Conservation (phyloP, 1,284 basidiomycete species). For the Cerrena zonata region DNA sequence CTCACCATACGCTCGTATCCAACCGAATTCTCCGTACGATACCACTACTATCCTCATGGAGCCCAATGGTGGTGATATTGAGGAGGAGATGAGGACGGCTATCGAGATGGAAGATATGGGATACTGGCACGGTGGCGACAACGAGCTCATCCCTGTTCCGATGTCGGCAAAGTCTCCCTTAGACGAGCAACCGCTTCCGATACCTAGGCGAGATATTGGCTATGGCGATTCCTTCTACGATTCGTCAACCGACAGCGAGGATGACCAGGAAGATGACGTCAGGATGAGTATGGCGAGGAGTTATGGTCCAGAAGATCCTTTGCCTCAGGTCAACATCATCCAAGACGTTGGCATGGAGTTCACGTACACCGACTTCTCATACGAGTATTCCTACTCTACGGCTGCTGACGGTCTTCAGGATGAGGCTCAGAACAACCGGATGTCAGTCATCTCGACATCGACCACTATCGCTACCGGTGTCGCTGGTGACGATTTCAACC, state of each 20-base stretch:
- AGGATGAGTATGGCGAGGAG: conserved; percentile 5
- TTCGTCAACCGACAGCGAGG: conserved; percentile 3
- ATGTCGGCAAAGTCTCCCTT: neutral
- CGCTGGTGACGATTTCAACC: neutral
- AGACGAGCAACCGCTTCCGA: neutral
- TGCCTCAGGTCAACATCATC: neutral
- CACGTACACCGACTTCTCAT: conserved; percentile 6
- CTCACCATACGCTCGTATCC: neutral
- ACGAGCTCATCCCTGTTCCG: neutral
- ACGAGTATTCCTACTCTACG: conserved; percentile 5
- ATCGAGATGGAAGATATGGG: conserved; percentile 1
- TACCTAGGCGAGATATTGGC: neutral
- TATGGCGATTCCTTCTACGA: neutral
- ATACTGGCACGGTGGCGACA: neutral
- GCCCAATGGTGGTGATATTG: neutral
- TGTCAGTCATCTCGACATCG: conserved; percentile 5
- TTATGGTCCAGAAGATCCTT: neutral
- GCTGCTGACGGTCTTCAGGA: neutral
- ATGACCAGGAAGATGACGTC: conserved; percentile 5
- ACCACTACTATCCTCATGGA: conserved; percentile 1
- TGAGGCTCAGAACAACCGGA: neutral
- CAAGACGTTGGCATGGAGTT: conserved; percentile 6
- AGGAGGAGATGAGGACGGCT: conserved; percentile 8
- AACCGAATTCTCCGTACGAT: neutral
- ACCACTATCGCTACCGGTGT: neutral